Evolutionary conservation across 192 early-diverging fungal genomes (phyloP).

Genomic region (Coemansia biformis): DNA sequence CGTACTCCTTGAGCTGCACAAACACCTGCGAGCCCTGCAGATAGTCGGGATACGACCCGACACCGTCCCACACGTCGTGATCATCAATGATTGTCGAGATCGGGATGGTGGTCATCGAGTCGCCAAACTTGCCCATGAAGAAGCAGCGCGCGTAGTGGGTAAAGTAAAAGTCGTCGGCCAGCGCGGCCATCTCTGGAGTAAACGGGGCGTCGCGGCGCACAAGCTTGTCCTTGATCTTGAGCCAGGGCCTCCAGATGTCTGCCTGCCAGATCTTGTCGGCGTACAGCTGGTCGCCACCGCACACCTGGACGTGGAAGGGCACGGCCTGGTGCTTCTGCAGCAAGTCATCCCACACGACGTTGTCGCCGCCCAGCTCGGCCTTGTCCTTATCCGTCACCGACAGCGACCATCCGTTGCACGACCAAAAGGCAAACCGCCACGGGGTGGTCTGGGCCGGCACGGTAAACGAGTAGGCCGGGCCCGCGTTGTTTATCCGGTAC

Average conservation of each 20-base stretch:
- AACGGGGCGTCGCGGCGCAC: constrained; percentile 51
- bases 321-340: constrained; percentile 54
- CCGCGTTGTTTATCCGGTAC: constrained; percentile 47
- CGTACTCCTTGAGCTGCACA: constrained; percentile 66
- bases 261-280: constrained; percentile 56
- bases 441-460: constrained; percentile 50
- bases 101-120: constrained; percentile 71
- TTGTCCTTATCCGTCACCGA: constrained; percentile 39
- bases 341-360: constrained; percentile 66
- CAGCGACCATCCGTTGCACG: constrained; percentile 69
- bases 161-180: constrained; percentile 65
- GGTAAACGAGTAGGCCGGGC: constrained; percentile 49
- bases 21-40: constrained; percentile 65
- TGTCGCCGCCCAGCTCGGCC: constrained; percentile 41
- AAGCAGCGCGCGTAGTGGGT: constrained; percentile 63
- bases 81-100: constrained; percentile 78
- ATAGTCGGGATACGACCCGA: constrained; percentile 74
- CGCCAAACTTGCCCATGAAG: constrained; percentile 52
- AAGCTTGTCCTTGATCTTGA: constrained; percentile 49
- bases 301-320: constrained; percentile 67
- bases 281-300: constrained; percentile 73
- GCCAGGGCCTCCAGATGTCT: constrained; percentile 57
- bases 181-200: constrained; percentile 52
- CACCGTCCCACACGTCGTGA: constrained; percentile 84
- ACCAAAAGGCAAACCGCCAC: constrained; percentile 65